Evolutionary conservation across 2,329 filamentous ascomycete species (phyloP), one percentile per base, ranked within the genome.

Genomic region (Chaetoscypha palmicola): DNA sequence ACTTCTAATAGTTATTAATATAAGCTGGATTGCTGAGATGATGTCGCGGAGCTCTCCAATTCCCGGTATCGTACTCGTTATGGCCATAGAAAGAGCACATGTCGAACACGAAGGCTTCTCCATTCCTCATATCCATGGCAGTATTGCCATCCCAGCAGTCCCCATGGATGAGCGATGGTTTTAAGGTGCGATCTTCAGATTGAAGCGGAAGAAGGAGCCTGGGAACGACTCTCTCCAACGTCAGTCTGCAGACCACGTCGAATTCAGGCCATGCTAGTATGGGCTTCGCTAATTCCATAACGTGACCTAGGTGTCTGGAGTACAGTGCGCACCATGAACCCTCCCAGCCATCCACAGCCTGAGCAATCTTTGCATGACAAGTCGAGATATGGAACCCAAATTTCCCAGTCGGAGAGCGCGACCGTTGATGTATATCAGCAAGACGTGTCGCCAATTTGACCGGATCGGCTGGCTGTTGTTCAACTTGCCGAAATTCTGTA

Each of bases 301-400:
- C 24, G 14, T 30, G 14, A 10, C 37, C 37, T 8, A 39, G 16
- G 4, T 28, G 22, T 19, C 30, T 39, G 11, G 5, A 16, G 17
- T 21, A 39, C 14, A 39, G 21, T 9, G 12, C 24, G 9, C 14
- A 14, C 37, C 24, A 39, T 2, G 37, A 39, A 17, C 9, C 14
- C 24, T 39, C 37, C 23, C 37, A 39, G 11, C 17, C 11, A 17
- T 34, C 20, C 10, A 41, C 36, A 16, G 38, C 33, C 33, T 60
- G 56, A 4, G 43, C 21, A 2, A 58, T 46, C 20, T 42, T 50
- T 10, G 40, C 57, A 34, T 59, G 52, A 28, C 50, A 57, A 9
- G 58, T 60, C 4, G 55, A 20, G 11, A 55, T 36, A 24, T 58
- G 53, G 35, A 59, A 60, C 10, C 58, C 57, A 40, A 58, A 60